Base-by-base conservation (phyloP, 495 filamentous ascomycete species). In the Aspergillus egyptiacus region DNA sequence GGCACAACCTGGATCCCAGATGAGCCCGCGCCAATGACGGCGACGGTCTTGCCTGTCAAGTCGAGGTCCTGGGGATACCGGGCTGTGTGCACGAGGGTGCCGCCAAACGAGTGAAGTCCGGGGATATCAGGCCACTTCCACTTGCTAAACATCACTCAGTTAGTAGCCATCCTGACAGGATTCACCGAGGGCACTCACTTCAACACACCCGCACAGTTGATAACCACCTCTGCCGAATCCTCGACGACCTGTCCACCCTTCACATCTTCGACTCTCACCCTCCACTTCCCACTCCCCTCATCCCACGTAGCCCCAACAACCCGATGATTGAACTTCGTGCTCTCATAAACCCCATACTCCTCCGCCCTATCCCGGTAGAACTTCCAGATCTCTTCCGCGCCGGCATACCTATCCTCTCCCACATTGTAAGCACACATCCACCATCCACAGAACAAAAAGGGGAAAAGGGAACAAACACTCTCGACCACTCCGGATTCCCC, bases 1-100 rank as follows among this genome's bases (percentile, higher is more conserved):
- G 80, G 77, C 5, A 85, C 69, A 10, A 83, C 67, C 55, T 85
- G 80, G n/a, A 65, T 53, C 11, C 51, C 62, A 34, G 65, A 68
- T 5, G 60, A 64, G 51, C 74, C 72, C 62, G 6, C 63, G 23
- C 77, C 77, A 27, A 81, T 69, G 1, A 78, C 53, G 3, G 65
- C 73, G 15, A 81, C 71, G 0, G 48, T 58, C 50, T 78, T 79
- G 1, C 69, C 73, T 13, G 58, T 43, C 10, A 73, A 64, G 22
- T 70, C 55, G 10, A 64, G 50, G 4, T 33, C 59, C 2, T 54
- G 37, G 28, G 74, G 64, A 63, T 69, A 81, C 11, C 54, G 24
- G 5, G 78, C 78, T 24, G 60, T 72, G 48, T 81, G 78, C 3
- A 77, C 46, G 20, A 73, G 33, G 30, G 59, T 50, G 0, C 78